Conservation (phyloP, 2,329 filamentous ascomycete genomes). For the Celoporthe dispersa region DNA sequence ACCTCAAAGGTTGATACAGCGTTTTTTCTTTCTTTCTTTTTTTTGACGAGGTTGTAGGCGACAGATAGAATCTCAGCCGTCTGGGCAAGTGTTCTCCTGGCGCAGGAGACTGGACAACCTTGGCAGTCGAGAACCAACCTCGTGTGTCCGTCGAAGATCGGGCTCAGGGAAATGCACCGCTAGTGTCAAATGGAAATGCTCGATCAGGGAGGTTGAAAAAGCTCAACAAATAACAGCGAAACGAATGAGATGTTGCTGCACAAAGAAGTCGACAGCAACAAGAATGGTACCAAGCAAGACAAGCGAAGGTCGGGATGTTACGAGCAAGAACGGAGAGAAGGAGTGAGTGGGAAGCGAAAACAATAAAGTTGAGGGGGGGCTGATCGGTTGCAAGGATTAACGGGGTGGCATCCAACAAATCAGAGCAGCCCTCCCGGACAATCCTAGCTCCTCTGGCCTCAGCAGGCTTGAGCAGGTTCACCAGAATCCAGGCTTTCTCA, state of each 20-base stretch:
- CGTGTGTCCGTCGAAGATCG: conserved; percentile 17
- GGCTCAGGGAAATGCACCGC: not conserved
- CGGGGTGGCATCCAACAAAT: conserved; percentile 20
- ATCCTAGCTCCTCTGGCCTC: not conserved
- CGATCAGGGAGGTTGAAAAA: not conserved
- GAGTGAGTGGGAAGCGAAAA: conserved; percentile 7
- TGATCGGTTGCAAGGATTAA: conserved; percentile 27
- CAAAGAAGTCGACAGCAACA: conserved; percentile 11
- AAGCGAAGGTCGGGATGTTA: conserved; percentile 20
- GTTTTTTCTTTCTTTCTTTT: no score
- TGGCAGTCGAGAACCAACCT: conserved; percentile 10
- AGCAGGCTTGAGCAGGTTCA: not conserved
- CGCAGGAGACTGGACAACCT: conserved; percentile 12
- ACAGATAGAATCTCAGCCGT: not conserved
- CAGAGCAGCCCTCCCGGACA: conserved; percentile 11
- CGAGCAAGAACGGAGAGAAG: conserved; percentile 8
- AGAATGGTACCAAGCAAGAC: conserved; percentile 5
- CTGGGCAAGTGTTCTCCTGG: not conserved
- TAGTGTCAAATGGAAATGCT: not conserved
- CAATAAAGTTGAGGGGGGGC: conserved; percentile 21
- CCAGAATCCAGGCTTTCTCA: not conserved
- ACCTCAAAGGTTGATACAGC: not conserved
- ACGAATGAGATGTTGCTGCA: conserved; percentile 18
- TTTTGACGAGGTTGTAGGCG: conserved; percentile 4
- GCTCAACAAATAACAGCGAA: conserved; percentile 8